A percentile compares a stretch with the other conserved stretches of the same genome.
Conservation (phyloP, 805 yeast genomes). For the Cyberlindnera mycetangii region DNA sequence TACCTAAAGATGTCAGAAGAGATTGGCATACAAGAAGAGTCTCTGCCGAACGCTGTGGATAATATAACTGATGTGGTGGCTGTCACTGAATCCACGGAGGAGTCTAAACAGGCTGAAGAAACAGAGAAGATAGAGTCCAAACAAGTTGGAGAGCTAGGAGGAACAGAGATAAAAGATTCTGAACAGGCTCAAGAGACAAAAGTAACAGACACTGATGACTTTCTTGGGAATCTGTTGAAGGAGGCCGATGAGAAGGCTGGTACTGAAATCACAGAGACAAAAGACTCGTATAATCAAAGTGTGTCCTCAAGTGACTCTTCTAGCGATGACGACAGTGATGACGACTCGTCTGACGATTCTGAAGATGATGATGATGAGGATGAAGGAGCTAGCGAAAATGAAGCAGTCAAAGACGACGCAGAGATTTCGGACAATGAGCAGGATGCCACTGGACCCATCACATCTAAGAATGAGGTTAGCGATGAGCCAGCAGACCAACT, state of each 20-base stretch:
- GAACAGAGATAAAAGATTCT: no score
- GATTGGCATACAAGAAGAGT: no score
- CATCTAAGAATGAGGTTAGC: conserved; percentile 70
- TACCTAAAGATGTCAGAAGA: not conserved
- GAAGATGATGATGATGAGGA: conserved; percentile 8
- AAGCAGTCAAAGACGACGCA: conserved; percentile 10
- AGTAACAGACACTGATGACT: conserved; percentile 5
- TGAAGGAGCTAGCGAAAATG: conserved; percentile 4
- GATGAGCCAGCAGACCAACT: conserved; percentile 67
- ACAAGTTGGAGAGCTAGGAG: no score
- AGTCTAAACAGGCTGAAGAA: no score
- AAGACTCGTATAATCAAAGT: not conserved
- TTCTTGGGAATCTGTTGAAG: conserved; percentile 7
- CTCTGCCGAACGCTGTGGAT: no score
- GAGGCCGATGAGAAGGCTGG: conserved; percentile 6
- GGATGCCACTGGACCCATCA: conserved; percentile 49
- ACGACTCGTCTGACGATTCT: conserved; percentile 4
- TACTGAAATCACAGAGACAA: not conserved
- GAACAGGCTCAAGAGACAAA: no score
- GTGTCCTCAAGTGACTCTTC: conserved; percentile 4
- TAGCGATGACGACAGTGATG: no score
- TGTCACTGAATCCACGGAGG: no score
- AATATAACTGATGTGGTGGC: no score
- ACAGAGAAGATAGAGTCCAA: no score
- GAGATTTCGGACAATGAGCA: conserved; percentile 17